A percentile compares a stretch with the other conserved stretches of the same genome.
phyloP scores from a whole-genome alignment of 202 grass and related monocot species.

The Cymbopogon flexuosus region DNA sequence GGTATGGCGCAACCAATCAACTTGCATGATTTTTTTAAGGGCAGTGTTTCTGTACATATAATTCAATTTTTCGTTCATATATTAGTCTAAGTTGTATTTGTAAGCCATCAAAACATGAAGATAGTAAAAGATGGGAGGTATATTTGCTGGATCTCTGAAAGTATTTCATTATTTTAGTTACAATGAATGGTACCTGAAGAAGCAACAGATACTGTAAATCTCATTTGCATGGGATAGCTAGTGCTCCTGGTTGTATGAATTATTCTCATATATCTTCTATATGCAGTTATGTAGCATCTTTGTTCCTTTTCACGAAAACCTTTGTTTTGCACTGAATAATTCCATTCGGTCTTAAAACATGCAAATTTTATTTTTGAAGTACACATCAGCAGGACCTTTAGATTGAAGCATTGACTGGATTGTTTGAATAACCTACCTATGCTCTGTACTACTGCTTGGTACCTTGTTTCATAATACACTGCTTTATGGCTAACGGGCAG shows the following conservation, averaged over 20 bases:
- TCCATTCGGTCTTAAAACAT: neutral
- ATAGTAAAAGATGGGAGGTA: neutral
- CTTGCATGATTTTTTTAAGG: neutral
- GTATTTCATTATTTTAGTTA: neutral
- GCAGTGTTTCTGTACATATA: neutral
- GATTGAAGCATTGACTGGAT: neutral
- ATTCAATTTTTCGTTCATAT: neutral
- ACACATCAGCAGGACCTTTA: neutral
- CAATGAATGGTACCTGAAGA: neutral
- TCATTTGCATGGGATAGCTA: neutral
- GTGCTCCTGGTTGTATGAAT: neutral
- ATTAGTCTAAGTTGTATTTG: neutral
- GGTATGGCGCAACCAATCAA: constrained; percentile 30
- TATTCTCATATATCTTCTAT: constrained; percentile 11
- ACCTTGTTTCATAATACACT: neutral
- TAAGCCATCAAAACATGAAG: neutral
- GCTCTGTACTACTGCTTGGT: neutral
- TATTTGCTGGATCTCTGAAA: neutral
- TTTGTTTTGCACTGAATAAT: neutral
- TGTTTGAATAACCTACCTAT: neutral
- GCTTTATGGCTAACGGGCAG: neutral
- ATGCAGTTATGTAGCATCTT: neutral
- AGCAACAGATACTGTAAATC: neutral
- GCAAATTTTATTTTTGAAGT: neutral
- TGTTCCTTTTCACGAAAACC: neutral